Conservation (phyloP, 768 basidiomycete genomes). For the Gymnopilus junonius region DNA sequence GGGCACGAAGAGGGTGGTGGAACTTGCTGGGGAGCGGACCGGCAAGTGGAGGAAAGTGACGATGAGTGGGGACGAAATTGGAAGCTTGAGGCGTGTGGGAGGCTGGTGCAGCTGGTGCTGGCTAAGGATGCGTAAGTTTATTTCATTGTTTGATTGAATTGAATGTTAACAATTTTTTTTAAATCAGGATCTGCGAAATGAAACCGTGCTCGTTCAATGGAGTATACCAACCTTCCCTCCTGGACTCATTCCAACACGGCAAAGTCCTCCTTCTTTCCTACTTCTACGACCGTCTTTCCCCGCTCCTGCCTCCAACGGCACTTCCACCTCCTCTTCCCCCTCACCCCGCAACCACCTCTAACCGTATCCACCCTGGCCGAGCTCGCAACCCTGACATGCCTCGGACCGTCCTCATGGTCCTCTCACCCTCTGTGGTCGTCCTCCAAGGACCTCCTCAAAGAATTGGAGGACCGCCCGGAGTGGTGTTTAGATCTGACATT, state of each 20-base stretch:
- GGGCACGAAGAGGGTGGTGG: conserved; percentile 64
- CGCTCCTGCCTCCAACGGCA: conserved; percentile 54
- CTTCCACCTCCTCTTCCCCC: not conserved
- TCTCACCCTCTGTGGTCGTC: conserved; percentile 43
- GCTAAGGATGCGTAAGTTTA: conserved; percentile 88
- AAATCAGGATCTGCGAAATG: conserved; percentile 74
- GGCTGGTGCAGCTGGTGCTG: conserved; percentile 85
- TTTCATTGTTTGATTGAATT: not conserved
- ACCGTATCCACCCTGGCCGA: conserved; percentile 62
- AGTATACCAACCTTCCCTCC: conserved; percentile 92
- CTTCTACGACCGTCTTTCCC: conserved; percentile 93
- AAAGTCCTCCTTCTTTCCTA: conserved; percentile 93
- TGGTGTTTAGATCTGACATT: conserved; percentile 97
- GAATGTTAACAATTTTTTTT: not conserved
- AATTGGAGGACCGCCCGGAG: conserved; percentile 85
- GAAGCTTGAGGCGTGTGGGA: conserved; percentile 83
- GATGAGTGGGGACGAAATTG: conserved; percentile 85
- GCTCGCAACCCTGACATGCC: conserved; percentile 76
- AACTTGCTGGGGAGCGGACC: conserved; percentile 51
- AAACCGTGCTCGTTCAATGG: conserved; percentile 98
- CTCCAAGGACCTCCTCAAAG: conserved; percentile 45
- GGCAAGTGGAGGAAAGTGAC: conserved; percentile 60
- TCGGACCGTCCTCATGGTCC: conserved; percentile 65
- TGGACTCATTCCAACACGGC: conserved; percentile 86
- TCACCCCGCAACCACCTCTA: conserved; percentile 23